Evolutionary conservation across 2,329 filamentous ascomycete genomes (phyloP).

Genomic region (Pseudopyrenochaeta lycopersici): DNA sequence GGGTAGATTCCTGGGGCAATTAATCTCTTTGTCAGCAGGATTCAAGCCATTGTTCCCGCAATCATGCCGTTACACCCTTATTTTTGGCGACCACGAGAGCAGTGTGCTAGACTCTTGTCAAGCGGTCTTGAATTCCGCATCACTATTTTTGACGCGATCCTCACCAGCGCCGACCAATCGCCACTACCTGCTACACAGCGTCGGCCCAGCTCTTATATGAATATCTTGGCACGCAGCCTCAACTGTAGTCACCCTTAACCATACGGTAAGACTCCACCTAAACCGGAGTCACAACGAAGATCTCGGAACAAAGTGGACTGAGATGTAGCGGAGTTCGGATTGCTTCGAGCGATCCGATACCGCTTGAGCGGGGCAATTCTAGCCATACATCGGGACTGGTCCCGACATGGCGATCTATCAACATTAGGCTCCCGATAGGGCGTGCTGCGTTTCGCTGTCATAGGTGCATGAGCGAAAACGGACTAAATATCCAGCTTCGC

Average conservation of each 20-base stretch:
- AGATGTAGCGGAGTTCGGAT: neutral
- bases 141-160: too few species aligned
- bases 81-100: too few species aligned
- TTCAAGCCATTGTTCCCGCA: too few species aligned
- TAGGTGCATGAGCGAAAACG: conserved; percentile 5
- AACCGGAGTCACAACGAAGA: neutral
- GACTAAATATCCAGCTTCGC: conserved; percentile 8
- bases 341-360: neutral
- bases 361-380: neutral
- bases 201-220: neutral
- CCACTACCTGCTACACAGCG: too few species aligned
- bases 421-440: neutral
- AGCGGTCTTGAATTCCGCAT: too few species aligned
- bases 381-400: neutral
- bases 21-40: too few species aligned
- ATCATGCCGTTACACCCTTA: too few species aligned
- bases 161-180: too few species aligned
- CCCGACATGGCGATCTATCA: neutral
- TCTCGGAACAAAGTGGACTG: neutral
- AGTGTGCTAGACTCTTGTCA: too few species aligned
- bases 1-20: too few species aligned
- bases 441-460: neutral
- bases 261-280: neutral
- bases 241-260: neutral
- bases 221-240: neutral